Evolutionary conservation across 352 stramenopile species (phyloP).

Genomic region (Globisporangium paddicum): DNA sequence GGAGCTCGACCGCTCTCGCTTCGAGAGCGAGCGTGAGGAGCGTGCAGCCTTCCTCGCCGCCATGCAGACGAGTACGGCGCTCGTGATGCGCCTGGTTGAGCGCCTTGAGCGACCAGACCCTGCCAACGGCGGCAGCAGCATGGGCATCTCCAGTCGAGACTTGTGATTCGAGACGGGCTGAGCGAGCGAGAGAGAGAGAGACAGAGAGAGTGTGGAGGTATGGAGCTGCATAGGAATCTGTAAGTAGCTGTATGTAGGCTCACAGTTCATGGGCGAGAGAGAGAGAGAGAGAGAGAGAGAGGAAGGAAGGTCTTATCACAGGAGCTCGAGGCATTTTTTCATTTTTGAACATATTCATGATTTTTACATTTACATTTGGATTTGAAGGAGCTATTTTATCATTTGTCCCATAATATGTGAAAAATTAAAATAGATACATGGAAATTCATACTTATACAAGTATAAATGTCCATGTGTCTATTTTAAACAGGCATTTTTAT

Average conservation of each 20-base stretch:
- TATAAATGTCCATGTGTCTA: no score
- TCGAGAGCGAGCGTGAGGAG: slow-evolving; percentile 12
- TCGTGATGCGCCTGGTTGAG: slow-evolving; percentile 11
- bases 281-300: no score
- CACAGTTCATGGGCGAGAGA: no score
- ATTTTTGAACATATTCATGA: no score
- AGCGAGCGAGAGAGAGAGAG: neutral
- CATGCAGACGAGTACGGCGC: slow-evolving; percentile 12
- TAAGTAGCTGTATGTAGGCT: no score
- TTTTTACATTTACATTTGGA: no score
- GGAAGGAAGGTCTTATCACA: no score
- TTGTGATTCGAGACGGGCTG: neutral
- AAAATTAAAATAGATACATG: no score
- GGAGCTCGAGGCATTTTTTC: no score
- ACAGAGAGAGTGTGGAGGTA: neutral
- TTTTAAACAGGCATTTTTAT: neutral
- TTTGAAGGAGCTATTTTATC: no score
- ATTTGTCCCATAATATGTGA: no score
- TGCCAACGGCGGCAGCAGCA: neutral
- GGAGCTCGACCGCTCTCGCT: slow-evolving; percentile 9
- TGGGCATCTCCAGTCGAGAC: neutral
- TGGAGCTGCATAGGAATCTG: neutral
- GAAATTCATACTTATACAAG: no score
- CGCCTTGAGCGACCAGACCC: slow-evolving; percentile 3
- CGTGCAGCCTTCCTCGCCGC: slow-evolving; percentile 4